Base-by-base conservation (phyloP, 352 stramenopile genomes). In the Globisporangium cystogenes region DNA sequence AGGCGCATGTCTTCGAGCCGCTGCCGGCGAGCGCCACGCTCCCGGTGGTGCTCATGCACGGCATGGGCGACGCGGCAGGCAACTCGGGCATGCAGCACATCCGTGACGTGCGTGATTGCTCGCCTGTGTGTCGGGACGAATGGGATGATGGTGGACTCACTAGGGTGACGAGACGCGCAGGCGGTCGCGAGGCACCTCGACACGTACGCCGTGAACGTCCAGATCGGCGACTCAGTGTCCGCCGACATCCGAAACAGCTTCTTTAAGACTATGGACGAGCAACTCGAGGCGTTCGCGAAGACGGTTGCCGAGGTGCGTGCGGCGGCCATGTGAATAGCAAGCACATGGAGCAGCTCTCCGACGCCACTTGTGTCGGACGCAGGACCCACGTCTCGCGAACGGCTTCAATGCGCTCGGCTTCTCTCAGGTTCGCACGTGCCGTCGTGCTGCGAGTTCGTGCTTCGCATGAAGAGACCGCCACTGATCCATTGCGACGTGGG, bases 381-480 rank as follows among this genome's bases (percentile, higher is more conserved):
- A 93, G 68, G 91, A 98, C 54, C 59, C 83, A 0, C 70, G 90
- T 6, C 76, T 98, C 4, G 51, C 56, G 0, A 70, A 77, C 24
- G 93, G 94, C n/a, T 98, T 98, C 65, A 97, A 98, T 73, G 89
- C 80, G 3, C 80, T 92, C 37, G 94, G 94, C 0, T 96, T 98
- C 49, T 97, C 87, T 23, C 94, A 98, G 74, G 80, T 91, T 18
- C 15, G 48, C 20, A 29, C 20, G 11, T 2, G 12, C 24, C 14
- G 2, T 10, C 12, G 33, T 12, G 33, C 8, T 36, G 4, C 12
- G 8, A 12, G 4, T 4, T 15, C 14, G 12, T 6, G 33, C 33
- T 37, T 12, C 33, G 18, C 2, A 37, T 5, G 16, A 11, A 12
- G 29, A 11, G 29, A 35, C 29, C 5, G 12, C 3, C 18, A 21